Conservation (phyloP, 768 basidiomycete genomes). For the Phlebiopsis flavidoalba region DNA sequence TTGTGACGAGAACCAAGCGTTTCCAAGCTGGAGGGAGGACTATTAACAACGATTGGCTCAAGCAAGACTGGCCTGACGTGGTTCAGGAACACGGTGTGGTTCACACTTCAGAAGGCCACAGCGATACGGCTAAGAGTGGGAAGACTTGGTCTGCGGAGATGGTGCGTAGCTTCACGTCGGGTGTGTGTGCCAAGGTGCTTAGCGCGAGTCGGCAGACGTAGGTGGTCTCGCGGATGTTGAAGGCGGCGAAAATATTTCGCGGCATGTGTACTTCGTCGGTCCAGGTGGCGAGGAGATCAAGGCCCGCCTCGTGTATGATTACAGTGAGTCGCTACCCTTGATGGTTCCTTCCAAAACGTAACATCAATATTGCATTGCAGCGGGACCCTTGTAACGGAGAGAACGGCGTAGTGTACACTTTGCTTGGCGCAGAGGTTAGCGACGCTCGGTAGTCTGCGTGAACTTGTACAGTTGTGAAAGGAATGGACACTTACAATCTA, state of each 20-base stretch:
- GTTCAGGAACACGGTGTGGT: conserved; percentile 31
- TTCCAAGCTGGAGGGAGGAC: conserved; percentile 23
- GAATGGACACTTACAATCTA: not conserved
- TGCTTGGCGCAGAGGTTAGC: not conserved
- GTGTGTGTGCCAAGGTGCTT: not conserved
- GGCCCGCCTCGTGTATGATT: conserved; percentile 60
- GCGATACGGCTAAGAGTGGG: conserved; percentile 58
- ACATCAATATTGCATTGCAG: not conserved
- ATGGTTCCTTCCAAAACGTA: not conserved
- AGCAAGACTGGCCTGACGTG: conserved; percentile 38
- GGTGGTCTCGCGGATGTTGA: conserved; percentile 61
- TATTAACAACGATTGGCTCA: conserved; percentile 32
- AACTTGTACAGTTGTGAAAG: not conserved
- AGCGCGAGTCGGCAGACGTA: conserved; percentile 34
- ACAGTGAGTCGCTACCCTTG: conserved; percentile 40
- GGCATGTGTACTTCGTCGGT: conserved; percentile 61
- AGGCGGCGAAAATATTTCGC: conserved; percentile 52
- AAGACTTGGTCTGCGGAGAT: conserved; percentile 59
- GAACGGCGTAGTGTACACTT: not conserved
- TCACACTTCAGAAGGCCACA: conserved; percentile 39
- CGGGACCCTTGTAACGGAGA: not conserved
- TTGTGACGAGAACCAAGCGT: conserved; percentile 37
- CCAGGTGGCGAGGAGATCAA: conserved; percentile 53
- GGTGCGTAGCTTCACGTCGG: conserved; percentile 32
- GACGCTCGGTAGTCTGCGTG: not conserved